These are phyloP conservation scores for Aeschynomene evenia DNA, from an alignment of 306 rosid species.

Conservation along the genomic window DNA sequence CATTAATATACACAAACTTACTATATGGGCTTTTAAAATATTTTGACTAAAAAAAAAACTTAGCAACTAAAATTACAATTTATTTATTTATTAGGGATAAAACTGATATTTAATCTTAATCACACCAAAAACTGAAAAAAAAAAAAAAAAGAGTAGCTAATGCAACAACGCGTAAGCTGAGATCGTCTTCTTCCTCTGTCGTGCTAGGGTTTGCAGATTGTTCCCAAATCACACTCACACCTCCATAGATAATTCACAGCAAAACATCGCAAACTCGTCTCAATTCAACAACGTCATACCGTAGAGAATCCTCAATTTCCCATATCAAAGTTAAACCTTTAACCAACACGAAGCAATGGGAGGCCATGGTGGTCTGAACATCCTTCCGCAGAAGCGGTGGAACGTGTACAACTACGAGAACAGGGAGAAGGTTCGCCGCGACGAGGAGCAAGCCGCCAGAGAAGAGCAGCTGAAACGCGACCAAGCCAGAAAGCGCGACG, in stretches of 20 bases:
- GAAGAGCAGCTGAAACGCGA: conserved; percentile 92
- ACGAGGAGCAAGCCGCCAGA: conserved; percentile 87
- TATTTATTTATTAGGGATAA: too few relatives aligned
- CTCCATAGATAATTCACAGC: neutral
- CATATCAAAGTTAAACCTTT: neutral
- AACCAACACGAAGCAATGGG: conserved; percentile 61
- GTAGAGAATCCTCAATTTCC: neutral
- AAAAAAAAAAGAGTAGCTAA: too few relatives aligned
- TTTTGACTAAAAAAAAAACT: too few relatives aligned
- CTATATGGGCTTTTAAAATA: too few relatives aligned
- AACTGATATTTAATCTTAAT: too few relatives aligned
- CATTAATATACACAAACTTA: too few relatives aligned
- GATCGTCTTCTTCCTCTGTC: neutral
- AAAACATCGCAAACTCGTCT: neutral
- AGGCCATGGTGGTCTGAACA: conserved; percentile 91
- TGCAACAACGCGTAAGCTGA: too few relatives aligned
- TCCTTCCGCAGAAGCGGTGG: conserved; percentile 97
- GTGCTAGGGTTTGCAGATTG: conserved; percentile 10
- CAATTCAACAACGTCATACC: neutral
- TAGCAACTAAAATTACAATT: too few relatives aligned
- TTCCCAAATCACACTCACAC: neutral
- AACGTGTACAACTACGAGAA: conserved; percentile 88
- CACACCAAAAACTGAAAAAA: too few relatives aligned
- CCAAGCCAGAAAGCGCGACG: conserved; percentile 61
- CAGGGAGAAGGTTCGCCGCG: conserved; percentile 79